Evolutionary conservation across 345 rosid species (phyloP).

Genomic region (Brassica napus): Da-Ae NC_063444.1:3437001-3437500

Average conservation of each 20-base stretch:
- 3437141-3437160: background rate
- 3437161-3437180: background rate
- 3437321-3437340: background rate
- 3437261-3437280: slow-evolving; percentile 24
- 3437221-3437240: background rate
- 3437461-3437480: slow-evolving; percentile 78
- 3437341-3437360: slow-evolving; percentile 29
- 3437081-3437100: background rate
- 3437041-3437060: background rate
- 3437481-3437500: slow-evolving; percentile 83
- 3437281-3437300: slow-evolving; percentile 32
- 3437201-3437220: background rate
- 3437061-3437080: background rate
- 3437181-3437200: background rate
- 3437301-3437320: slow-evolving; percentile 27
- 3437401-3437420: slow-evolving; percentile 51
- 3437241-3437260: background rate
- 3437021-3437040: background rate
- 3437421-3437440: slow-evolving; percentile 64
- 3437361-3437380: slow-evolving; percentile 49
- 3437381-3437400: slow-evolving; percentile 29
- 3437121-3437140: background rate
- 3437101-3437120: background rate
- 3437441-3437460: slow-evolving; percentile 71
- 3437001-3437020: background rate